A percentile compares a stretch with the other conserved stretches of the same genome.
Evolutionary conservation across 768 basidiomycete species (phyloP).

Genomic region (Mycena epipterygia): DNA sequence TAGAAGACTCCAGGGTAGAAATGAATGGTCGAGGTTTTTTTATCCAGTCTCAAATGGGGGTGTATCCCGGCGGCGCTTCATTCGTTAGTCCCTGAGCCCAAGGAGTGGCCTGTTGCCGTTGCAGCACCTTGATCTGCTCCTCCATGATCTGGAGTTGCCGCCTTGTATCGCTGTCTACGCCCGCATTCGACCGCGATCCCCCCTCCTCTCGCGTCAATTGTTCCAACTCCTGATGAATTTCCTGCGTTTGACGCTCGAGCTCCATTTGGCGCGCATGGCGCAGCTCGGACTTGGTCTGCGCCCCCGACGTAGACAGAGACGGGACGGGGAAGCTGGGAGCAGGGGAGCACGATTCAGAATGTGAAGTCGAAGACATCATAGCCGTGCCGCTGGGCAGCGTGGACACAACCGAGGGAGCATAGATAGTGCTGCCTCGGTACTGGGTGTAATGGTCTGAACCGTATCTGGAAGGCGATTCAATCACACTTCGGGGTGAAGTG

Average conservation of each 20-base stretch:
- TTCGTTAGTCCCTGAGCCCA: neutral
- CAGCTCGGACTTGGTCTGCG: constrained; percentile 26
- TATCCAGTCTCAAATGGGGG: neutral
- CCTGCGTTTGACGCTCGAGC: neutral
- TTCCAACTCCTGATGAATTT: neutral
- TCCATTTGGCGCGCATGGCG: neutral
- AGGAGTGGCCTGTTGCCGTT: neutral
- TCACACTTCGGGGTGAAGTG: neutral
- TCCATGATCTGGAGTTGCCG: neutral
- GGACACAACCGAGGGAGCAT: neutral
- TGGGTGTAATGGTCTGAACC: neutral
- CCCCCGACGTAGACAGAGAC: neutral
- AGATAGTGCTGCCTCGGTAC: neutral
- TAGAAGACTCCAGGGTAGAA: no score
- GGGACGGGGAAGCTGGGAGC: neutral
- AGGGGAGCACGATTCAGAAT: neutral
- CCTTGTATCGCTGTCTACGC: neutral
- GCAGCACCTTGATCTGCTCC: neutral
- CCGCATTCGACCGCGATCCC: neutral
- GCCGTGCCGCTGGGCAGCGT: neutral
- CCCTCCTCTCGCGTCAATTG: neutral
- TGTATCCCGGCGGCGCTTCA: neutral
- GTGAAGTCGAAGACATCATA: neutral
- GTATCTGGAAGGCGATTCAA: neutral
- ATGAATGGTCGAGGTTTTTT: no score